phyloP scores from a whole-genome alignment of 495 filamentous ascomycete species.

The Xeromyces bisporus region DNA sequence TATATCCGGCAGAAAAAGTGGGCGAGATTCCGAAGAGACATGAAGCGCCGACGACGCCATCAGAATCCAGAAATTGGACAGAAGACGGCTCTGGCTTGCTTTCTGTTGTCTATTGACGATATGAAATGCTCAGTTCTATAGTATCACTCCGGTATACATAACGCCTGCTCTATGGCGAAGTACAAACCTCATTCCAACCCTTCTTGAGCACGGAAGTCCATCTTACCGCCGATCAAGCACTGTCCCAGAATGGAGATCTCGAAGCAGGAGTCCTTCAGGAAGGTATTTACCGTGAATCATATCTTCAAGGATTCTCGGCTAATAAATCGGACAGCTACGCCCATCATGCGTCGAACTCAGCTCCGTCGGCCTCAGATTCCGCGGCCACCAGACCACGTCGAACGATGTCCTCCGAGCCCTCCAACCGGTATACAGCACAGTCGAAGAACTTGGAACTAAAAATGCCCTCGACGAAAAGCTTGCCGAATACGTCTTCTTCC shows the following conservation, averaged over 20 bases:
- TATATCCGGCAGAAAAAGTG: constrained; percentile 5
- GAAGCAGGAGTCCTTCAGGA: constrained; percentile 24
- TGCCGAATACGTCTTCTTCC: constrained; percentile 91
- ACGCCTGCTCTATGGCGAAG: no score
- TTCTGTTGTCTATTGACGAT: no score
- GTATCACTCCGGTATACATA: no score
- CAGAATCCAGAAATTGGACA: no score
- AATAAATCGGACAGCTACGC: constrained; percentile 38
- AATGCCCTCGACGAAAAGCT: constrained; percentile 58
- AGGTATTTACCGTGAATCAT: constrained; percentile 12
- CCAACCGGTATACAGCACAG: constrained; percentile 32
- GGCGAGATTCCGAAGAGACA: no score
- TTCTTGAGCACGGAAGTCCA: no score
- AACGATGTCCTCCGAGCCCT: constrained; percentile 39
- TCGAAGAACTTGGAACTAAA: constrained; percentile 34
- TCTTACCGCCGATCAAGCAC: background rate
- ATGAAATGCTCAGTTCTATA: no score
- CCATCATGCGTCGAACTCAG: constrained; percentile 63
- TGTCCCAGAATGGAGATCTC: constrained; percentile 18
- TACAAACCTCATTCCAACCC: no score
- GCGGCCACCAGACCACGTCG: constrained; percentile 32
- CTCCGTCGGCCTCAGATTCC: constrained; percentile 45
- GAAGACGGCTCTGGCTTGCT: background rate
- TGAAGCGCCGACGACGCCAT: no score
- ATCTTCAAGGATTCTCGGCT: constrained; percentile 6